Percentiles rank a stretch among this genome's conserved stretches.
Conservation (phyloP, 352 stramenopile genomes). For the Pythium utonaiense region DNA sequence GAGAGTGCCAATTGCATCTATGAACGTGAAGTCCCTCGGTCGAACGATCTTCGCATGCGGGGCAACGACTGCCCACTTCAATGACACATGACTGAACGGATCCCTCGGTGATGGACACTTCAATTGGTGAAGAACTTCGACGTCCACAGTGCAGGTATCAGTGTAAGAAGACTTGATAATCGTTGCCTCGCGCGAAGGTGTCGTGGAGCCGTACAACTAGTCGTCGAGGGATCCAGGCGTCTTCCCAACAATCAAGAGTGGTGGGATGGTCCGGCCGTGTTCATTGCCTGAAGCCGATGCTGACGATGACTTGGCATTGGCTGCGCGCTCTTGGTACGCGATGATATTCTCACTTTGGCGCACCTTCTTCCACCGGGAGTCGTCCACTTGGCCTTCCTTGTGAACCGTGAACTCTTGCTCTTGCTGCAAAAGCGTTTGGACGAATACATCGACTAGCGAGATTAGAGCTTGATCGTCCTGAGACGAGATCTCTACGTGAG, state of each 20-base stretch:
- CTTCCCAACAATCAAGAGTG: conserved; percentile 9
- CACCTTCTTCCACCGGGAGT: conserved; percentile 15
- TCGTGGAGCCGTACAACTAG: conserved; percentile 12
- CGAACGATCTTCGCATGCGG: conserved; percentile 28
- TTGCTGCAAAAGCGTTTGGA: conserved; percentile 14
- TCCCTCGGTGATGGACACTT: conserved; percentile 25
- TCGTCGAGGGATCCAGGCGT: conserved; percentile 10
- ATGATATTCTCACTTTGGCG: conserved; percentile 9
- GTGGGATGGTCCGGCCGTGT: background rate
- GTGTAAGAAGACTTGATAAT: conserved; percentile 25
- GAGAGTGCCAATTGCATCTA: conserved; percentile 38
- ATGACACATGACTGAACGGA: conserved; percentile 28
- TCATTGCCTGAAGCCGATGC: background rate
- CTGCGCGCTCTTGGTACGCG: conserved; percentile 7
- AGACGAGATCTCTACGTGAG: background rate
- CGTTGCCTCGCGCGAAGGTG: conserved; percentile 7
- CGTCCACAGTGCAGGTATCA: conserved; percentile 32
- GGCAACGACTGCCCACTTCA: conserved; percentile 25
- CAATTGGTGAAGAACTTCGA: conserved; percentile 33
- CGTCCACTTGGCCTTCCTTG: conserved; percentile 33
- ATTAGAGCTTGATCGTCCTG: background rate
- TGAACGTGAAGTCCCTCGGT: conserved; percentile 41
- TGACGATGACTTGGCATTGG: background rate
- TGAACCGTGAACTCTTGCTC: conserved; percentile 4
- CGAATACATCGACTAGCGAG: conserved; percentile 8